phyloP scores from a whole-genome alignment of 2,329 filamentous ascomycete species.

The Blumeriella jaapii region DNA sequence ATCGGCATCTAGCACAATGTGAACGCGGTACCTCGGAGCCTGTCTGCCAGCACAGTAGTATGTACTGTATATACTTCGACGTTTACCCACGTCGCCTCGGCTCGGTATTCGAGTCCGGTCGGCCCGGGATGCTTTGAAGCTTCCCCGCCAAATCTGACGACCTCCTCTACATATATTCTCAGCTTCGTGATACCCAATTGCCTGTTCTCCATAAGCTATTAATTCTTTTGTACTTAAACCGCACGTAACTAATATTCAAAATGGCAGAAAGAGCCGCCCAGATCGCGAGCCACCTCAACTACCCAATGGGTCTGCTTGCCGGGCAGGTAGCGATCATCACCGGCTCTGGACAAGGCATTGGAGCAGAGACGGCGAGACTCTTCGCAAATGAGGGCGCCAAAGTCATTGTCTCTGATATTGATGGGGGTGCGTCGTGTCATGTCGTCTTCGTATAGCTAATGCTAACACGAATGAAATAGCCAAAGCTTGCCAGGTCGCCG shows the following conservation, averaged over 20 bases:
- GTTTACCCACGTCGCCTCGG: too few relatives aligned
- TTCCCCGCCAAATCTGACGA: background rate
- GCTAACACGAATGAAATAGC: too few relatives aligned
- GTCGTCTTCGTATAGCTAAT: too few relatives aligned
- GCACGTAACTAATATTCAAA: too few relatives aligned
- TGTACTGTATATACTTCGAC: too few relatives aligned
- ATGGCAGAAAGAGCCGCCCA: slow-evolving; percentile 48
- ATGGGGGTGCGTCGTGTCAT: slow-evolving; percentile 55
- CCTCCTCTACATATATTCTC: background rate
- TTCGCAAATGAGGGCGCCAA: slow-evolving; percentile 84
- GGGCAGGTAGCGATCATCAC: slow-evolving; percentile 83
- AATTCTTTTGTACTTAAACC: too few relatives aligned
- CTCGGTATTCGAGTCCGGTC: too few relatives aligned
- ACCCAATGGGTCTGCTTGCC: slow-evolving; percentile 64
- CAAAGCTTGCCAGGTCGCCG: slow-evolving; percentile 58
- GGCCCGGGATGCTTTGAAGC: too few relatives aligned
- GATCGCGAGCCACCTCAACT: slow-evolving; percentile 70
- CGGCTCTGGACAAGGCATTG: slow-evolving; percentile 77
- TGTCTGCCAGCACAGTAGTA: too few relatives aligned
- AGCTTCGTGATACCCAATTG: background rate
- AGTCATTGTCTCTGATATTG: slow-evolving; percentile 76
- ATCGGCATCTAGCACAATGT: too few relatives aligned
- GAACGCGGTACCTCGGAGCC: too few relatives aligned
- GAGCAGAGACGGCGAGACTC: slow-evolving; percentile 68
- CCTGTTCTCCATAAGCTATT: too few relatives aligned